Evolutionary conservation across 139 green algal species (phyloP).

Genomic region (Coccomyxa sp.): DNA sequence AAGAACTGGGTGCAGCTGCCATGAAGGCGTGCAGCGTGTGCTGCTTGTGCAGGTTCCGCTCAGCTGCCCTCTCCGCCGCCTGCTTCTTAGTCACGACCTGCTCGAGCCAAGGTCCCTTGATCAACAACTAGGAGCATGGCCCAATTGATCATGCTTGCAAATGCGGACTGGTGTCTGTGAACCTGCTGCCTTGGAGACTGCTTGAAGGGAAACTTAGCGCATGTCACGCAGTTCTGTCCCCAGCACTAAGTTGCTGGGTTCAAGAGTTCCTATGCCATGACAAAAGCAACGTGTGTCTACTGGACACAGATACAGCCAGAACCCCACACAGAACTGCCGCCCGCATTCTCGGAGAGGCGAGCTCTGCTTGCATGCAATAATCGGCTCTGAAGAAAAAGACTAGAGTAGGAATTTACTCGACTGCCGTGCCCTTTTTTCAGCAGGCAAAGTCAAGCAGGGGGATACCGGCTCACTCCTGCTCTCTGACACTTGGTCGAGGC

Average conservation of each 20-base stretch:
- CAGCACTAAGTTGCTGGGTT: background rate
- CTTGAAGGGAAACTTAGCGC: too few relatives aligned
- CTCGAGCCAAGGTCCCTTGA: background rate
- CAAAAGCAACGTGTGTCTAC: too few relatives aligned
- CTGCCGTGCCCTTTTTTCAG: background rate
- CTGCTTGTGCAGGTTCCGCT: constrained; percentile 2
- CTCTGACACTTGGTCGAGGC: too few relatives aligned
- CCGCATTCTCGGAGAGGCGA: too few relatives aligned
- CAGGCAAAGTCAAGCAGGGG: background rate
- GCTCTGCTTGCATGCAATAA: background rate
- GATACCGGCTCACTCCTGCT: too few relatives aligned
- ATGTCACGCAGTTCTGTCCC: background rate
- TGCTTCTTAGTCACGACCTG: constrained; percentile 52
- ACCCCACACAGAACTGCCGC: too few relatives aligned
- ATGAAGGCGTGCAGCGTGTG: constrained; percentile 11
- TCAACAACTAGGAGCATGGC: background rate
- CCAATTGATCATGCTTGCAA: background rate
- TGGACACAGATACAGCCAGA: too few relatives aligned
- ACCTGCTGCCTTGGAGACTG: too few relatives aligned
- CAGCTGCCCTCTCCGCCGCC: constrained; percentile 39
- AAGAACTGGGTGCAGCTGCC: background rate
- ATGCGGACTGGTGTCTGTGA: background rate
- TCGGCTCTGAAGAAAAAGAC: background rate
- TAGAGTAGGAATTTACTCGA: background rate
- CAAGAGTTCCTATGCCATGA: background rate